Conservation (phyloP, 805 yeast species). For the Wickerhamiella vanderwaltii region DNA sequence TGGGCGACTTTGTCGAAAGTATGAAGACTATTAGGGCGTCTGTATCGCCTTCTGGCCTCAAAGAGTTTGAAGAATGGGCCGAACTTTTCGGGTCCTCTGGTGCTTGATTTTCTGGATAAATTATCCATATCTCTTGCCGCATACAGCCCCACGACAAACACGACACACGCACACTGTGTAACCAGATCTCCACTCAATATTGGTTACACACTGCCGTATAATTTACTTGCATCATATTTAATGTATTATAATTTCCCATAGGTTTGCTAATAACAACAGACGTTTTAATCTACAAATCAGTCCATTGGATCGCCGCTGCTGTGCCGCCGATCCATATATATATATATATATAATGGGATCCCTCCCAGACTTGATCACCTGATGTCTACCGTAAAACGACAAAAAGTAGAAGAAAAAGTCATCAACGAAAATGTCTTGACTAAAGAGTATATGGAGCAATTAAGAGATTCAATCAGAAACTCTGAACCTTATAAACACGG, state of each 20-base stretch:
- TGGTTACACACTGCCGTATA: too few relatives aligned
- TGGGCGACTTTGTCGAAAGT: conserved; percentile 64
- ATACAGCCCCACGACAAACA: too few relatives aligned
- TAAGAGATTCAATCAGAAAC: conserved; percentile 29
- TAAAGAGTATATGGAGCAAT: conserved; percentile 3
- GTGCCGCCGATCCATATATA: too few relatives aligned
- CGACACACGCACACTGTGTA: too few relatives aligned
- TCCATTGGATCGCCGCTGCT: too few relatives aligned
- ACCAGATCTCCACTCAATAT: too few relatives aligned
- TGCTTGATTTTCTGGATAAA: conserved; percentile 41
- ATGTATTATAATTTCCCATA: conserved; percentile 9
- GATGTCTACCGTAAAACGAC: conserved; percentile 5
- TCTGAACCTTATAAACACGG: conserved; percentile 89
- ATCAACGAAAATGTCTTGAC: conserved; percentile 4
- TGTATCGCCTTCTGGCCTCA: conserved; percentile 70
- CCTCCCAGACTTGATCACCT: neutral
- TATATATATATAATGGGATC: too few relatives aligned
- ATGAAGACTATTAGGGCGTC: conserved; percentile 75
- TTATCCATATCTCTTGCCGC: too few relatives aligned
- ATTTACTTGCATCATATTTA: conserved; percentile 2
- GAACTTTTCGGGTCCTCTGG: conserved; percentile 76
- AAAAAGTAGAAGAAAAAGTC: conserved; percentile 2
- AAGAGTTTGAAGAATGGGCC: conserved; percentile 83
- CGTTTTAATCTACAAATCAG: too few relatives aligned
- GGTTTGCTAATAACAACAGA: too few relatives aligned